Evolutionary conservation across 2,329 filamentous ascomycete species (phyloP).

Genomic region (Bimuria novae-zelandiae): DNA sequence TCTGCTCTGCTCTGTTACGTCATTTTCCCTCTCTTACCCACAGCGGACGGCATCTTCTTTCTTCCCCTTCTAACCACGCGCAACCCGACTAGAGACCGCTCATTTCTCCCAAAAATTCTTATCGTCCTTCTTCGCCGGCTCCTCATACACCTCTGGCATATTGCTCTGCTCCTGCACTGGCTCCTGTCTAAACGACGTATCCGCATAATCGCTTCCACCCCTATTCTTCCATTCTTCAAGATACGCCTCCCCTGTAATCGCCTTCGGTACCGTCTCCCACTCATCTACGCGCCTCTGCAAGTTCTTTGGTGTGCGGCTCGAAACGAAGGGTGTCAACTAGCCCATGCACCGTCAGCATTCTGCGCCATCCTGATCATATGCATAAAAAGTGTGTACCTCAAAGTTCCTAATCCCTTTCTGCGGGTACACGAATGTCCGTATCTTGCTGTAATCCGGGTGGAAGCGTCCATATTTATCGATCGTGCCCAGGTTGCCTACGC

Average conservation of each 20-base stretch:
- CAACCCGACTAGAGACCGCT: neutral
- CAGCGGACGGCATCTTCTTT: neutral
- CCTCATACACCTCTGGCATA: conserved; percentile 34
- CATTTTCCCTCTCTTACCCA: neutral
- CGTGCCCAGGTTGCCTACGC: conserved; percentile 82
- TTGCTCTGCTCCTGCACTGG: conserved; percentile 14
- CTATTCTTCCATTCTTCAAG: conserved; percentile 40
- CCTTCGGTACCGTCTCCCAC: conserved; percentile 19
- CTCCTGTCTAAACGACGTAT: neutral
- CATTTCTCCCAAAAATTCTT: neutral
- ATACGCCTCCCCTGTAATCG: conserved; percentile 40
- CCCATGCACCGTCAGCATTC: too few species aligned
- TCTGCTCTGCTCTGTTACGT: too few species aligned
- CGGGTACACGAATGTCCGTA: conserved; percentile 88
- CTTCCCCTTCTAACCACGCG: neutral
- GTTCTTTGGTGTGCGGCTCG: conserved; percentile 58
- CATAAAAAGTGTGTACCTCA: conserved; percentile 22
- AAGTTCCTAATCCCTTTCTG: conserved; percentile 62
- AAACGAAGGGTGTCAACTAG: conserved; percentile 81
- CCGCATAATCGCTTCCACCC: conserved; percentile 35
- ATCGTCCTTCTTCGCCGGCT: conserved; percentile 21
- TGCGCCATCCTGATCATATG: too few species aligned
- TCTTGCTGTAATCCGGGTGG: conserved; percentile 80
- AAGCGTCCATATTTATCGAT: conserved; percentile 87
- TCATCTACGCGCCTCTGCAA: conserved; percentile 12